Conservation (phyloP, 2,329 filamentous ascomycete species). For the Hymenoscyphus linearis region DNA sequence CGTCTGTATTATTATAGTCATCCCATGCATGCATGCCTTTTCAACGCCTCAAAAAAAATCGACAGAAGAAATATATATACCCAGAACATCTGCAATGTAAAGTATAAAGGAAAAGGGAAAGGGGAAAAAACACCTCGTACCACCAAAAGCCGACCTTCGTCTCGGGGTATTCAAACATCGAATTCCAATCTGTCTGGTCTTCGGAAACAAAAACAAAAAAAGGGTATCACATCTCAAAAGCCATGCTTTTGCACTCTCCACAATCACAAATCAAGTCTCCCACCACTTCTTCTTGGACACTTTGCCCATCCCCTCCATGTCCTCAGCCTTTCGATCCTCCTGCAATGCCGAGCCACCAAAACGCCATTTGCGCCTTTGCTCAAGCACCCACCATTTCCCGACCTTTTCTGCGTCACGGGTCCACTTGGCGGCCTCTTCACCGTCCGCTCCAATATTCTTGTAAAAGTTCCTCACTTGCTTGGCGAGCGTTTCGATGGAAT, state of each 20-base stretch:
- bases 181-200: not conserved
- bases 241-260: not conserved
- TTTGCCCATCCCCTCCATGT: conserved; percentile 21
- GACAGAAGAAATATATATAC: too few relatives aligned
- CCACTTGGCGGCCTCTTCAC: conserved; percentile 32
- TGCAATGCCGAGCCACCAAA: conserved; percentile 22
- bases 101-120: not conserved
- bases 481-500: conserved; percentile 29
- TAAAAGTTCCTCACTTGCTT: conserved; percentile 26
- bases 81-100: not conserved
- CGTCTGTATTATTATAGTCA: not conserved
- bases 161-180: not conserved
- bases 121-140: not conserved
- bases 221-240: not conserved
- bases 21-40: too few relatives aligned
- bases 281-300: conserved; percentile 27
- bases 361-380: conserved; percentile 27
- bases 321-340: conserved; percentile 22
- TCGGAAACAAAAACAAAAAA: not conserved
- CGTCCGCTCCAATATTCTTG: conserved; percentile 15
- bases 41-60: too few relatives aligned
- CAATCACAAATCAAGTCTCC: conserved; percentile 11
- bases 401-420: conserved; percentile 34
- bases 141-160: not conserved
- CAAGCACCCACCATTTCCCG: conserved; percentile 36